Evolutionary conservation across 306 rosid genomes (phyloP).

Genomic region (Rosa persica): DNA sequence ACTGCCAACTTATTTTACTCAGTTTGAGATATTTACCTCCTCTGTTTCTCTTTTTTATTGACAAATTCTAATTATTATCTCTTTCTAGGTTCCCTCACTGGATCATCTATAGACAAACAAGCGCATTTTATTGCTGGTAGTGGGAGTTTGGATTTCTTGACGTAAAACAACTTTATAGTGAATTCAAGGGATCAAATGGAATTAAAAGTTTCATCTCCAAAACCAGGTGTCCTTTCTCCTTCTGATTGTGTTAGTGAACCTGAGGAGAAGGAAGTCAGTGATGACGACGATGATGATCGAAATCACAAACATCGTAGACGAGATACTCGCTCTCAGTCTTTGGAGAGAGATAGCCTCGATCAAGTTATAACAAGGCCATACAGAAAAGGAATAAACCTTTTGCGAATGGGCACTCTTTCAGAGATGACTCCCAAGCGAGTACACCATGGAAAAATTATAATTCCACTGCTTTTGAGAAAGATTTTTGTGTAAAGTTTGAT

Average conservation of each 20-base stretch:
- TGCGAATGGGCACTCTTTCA: slow-evolving; percentile 63
- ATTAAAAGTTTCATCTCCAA: slow-evolving; percentile 73
- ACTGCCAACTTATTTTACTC: background rate
- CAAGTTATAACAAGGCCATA: slow-evolving; percentile 71
- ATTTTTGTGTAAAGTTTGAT: slow-evolving; percentile 59
- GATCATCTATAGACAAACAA: slow-evolving; percentile 25
- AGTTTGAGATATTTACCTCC: background rate
- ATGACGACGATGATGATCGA: slow-evolving; percentile 93
- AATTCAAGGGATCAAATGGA: slow-evolving; percentile 51
- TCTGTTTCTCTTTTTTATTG: background rate
- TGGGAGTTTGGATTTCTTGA: slow-evolving; percentile 35
- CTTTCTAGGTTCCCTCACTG: slow-evolving; percentile 37
- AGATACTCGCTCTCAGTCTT: slow-evolving; percentile 72
- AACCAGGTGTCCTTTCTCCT: slow-evolving; percentile 57
- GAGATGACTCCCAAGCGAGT: slow-evolving; percentile 75
- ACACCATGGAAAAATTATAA: slow-evolving; percentile 54
- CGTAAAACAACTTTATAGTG: slow-evolving; percentile 23
- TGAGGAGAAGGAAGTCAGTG: slow-evolving; percentile 93
- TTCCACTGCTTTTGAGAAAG: slow-evolving; percentile 38
- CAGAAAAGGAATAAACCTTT: slow-evolving; percentile 69
- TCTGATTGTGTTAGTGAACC: slow-evolving; percentile 75
- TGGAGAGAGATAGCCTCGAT: slow-evolving; percentile 72
- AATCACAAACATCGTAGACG: slow-evolving; percentile 91
- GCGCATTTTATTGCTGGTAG: slow-evolving; percentile 36
- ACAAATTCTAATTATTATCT: background rate